Evolutionary conservation across 1,284 basidiomycete species (phyloP).

Genomic region (Cryptococcus sp.): DNA sequence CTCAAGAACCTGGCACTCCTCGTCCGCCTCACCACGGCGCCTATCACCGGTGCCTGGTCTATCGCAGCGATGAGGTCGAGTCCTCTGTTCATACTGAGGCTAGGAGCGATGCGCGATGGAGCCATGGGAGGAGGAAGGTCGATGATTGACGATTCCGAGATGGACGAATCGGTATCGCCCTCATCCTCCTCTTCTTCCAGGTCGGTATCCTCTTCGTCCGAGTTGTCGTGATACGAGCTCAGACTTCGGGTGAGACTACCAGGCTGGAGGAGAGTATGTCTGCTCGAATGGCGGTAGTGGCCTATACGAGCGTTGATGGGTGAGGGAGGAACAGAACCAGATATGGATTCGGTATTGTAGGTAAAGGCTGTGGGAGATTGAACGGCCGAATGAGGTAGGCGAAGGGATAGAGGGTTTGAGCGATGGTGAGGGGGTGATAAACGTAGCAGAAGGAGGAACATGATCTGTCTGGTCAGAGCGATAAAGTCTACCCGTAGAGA

Average conservation of each 20-base stretch:
- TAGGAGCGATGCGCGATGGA: slow-evolving; percentile 18
- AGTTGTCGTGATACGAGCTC: background rate
- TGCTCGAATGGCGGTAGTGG: background rate
- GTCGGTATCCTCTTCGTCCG: slow-evolving; percentile 1
- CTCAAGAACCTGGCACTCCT: slow-evolving; percentile 23
- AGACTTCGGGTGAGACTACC: background rate
- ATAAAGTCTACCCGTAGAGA: background rate
- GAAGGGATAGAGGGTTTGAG: slow-evolving; percentile 2
- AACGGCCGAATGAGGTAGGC: slow-evolving; percentile 2
- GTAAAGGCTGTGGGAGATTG: slow-evolving; percentile 8
- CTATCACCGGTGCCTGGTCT: slow-evolving; percentile 14
- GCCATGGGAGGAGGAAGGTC: slow-evolving; percentile 25
- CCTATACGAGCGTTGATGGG: background rate
- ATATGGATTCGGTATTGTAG: slow-evolving; percentile 3
- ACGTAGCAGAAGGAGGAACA: slow-evolving; percentile 25
- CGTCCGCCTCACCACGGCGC: slow-evolving; percentile 17
- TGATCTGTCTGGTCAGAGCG: slow-evolving; percentile 9
- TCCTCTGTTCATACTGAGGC: slow-evolving; percentile 16
- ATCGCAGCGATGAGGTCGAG: slow-evolving; percentile 6
- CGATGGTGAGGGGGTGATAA: slow-evolving; percentile 19
- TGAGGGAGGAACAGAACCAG: slow-evolving; percentile 3
- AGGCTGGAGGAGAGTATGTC: background rate
- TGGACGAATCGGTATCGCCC: slow-evolving; percentile 15
- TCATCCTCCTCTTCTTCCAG: slow-evolving; percentile 2
- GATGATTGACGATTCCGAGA: slow-evolving; percentile 33